Base-by-base conservation (phyloP, 2,329 filamentous ascomycete genomes). In the Pyrenophora teres region DNA sequence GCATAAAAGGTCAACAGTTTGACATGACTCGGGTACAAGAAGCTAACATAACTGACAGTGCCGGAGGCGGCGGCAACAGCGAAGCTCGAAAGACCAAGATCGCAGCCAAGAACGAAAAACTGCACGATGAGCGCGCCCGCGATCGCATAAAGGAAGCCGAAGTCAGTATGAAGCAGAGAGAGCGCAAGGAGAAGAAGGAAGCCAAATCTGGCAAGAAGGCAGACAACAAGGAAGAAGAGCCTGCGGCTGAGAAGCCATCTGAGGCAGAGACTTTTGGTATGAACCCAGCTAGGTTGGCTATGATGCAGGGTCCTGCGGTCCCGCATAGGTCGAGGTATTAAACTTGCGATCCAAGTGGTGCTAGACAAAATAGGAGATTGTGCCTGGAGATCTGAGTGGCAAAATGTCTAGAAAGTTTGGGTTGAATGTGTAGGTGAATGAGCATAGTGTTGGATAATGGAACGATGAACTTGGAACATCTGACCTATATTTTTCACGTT, bases 1-100 rank as follows among this genome's bases (percentile, higher is more conserved):
- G 19, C 30, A 21, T 33, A 13, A 0, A 13, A n/a, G 8, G 4
- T 3, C 9, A 30, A 9, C 6, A 8, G 5, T 3, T 30, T 8
- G 25, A 8, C 25, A 30, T 30, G 25, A 7, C 25, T 30, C 9
- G 6, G 9, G 6, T 12, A 35, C 23, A 19, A 53, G 40, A 54
- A 57, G 52, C 53, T 56, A 50, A 62, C 44, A 23, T 1, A 18
- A 12, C 16, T 21, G 23, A 37, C 27, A 90, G 88, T 62, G 92
- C 89, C 52, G 92, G 92, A 44, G 92, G 92, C 35, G 93, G 93
- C 54, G 87, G 87, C 56, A 95, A 92, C 73, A 90, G 85, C 39
- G 81, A 86, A 59, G 77, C 81, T 50, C 82, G 93, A 58, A 85
- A 83, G 69, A 82, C 87, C 51, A 94, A 92, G 78, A 90, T 97